A percentile compares a stretch with the other conserved stretches of the same genome.
Evolutionary conservation across 352 stramenopile genomes (phyloP).

Genomic region (Plasmopara viticola): DNA sequence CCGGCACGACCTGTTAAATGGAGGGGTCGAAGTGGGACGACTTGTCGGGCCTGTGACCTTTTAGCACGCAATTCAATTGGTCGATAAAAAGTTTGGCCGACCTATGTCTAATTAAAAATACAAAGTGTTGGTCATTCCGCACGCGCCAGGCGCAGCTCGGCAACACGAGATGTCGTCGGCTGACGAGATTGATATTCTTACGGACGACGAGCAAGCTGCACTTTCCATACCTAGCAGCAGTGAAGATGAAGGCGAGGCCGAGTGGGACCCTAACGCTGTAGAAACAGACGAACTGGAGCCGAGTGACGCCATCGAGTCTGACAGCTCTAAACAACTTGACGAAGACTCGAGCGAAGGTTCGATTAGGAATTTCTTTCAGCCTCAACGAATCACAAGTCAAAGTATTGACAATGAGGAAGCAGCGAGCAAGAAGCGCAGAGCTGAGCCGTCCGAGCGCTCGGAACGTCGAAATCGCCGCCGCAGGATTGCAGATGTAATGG

Average conservation of each 20-base stretch:
- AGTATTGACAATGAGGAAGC: slow-evolving; percentile 7
- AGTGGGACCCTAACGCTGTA: slow-evolving; percentile 25
- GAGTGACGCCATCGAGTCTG: slow-evolving; percentile 20
- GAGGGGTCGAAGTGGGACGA: no score
- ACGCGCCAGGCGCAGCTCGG: background rate
- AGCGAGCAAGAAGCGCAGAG: slow-evolving; percentile 22
- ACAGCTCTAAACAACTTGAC: slow-evolving; percentile 13
- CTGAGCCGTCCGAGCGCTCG: slow-evolving; percentile 7
- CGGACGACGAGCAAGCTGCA: slow-evolving; percentile 3
- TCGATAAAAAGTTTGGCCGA: background rate
- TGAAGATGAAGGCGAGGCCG: slow-evolving; percentile 24
- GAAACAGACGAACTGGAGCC: slow-evolving; percentile 18
- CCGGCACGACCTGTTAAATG: no score
- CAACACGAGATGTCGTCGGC: slow-evolving; percentile 12
- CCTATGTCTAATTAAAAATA: slow-evolving; percentile 7
- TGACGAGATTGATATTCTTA: slow-evolving; percentile 14
- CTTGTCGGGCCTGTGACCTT: no score
- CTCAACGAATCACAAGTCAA: background rate
- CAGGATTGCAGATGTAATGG: slow-evolving; percentile 57
- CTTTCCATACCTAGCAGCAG: background rate
- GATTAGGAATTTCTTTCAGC: slow-evolving; percentile 17
- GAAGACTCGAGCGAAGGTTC: slow-evolving; percentile 2
- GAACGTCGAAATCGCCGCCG: slow-evolving; percentile 47
- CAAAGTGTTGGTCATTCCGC: slow-evolving; percentile 26
- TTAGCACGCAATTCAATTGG: slow-evolving; percentile 8